Evolutionary conservation across 2,329 filamentous ascomycete species (phyloP), one percentile per base, ranked within the genome.

Genomic region (Alternaria alternata): DNA sequence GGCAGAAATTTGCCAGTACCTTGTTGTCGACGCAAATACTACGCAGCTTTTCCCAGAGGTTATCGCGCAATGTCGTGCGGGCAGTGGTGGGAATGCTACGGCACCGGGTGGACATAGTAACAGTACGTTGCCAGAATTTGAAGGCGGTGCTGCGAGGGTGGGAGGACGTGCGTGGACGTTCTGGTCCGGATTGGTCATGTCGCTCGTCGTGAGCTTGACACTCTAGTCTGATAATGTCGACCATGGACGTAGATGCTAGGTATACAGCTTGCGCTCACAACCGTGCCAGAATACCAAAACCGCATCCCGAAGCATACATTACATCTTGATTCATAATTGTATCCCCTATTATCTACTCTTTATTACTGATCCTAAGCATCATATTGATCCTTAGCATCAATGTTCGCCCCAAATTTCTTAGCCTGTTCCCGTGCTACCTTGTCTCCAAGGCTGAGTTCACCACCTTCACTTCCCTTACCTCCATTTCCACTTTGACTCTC

Each of bases 1-100:
- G 3, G 65, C 63, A 5, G 57, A 63, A 43, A 68, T 68, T 4
- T 69, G 67, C 41, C 51, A 65, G 14, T 69, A 59, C 36, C 43
- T 68, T n/a, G 61, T 69, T 38, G 67, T 69, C 16, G 65, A 69
- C 20, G 54, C 55, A 14, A 69, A 68, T 12, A 63, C 67, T 16
- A 69, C 66, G 7, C 54, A 54, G 36, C 22, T 69, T 41, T 69
- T 69, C 30, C 66, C 66, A 4, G 65, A 65, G 5, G 65, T 68
- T 7, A 63, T 69, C 49, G 63, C 63, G 1, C 58, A 51, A 20
- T 69, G 67, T 34, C 54, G 65, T 2, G 57, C 36, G 4, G 54
- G 32, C 5, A 41, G 51, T n/a, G 41, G 28, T 26, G 51, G 38
- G 4, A 61, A 63, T 41, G 26, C 20, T 3, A 64, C 62, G 7